A percentile compares a stretch with the other conserved stretches of the same genome.
phyloP scores from a whole-genome alignment of 1,284 basidiomycete species.

The Entoloma clypeatum region DNA sequence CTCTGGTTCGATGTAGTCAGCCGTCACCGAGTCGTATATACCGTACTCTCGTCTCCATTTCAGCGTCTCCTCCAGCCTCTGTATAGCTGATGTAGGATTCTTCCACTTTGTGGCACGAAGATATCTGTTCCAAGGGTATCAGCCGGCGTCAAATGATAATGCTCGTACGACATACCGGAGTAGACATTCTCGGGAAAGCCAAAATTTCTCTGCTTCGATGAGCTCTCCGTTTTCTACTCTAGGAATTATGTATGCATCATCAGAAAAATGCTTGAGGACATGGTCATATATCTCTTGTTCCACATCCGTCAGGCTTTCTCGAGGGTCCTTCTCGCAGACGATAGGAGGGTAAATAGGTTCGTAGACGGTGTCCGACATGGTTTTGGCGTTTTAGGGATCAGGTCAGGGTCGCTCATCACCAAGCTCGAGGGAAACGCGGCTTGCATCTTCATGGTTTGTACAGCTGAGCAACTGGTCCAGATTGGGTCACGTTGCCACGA shows the following conservation, averaged over 20 bases:
- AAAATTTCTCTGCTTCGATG: conserved; percentile 67
- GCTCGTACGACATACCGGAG: too few species aligned
- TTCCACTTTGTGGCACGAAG: conserved; percentile 73
- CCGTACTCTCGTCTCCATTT: conserved; percentile 75
- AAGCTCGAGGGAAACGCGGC: too few species aligned
- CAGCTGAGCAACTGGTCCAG: not conserved
- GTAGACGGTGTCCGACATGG: conserved; percentile 33
- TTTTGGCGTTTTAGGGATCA: conserved; percentile 1
- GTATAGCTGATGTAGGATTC: conserved; percentile 44
- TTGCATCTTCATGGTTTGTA: not conserved
- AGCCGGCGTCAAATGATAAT: too few species aligned
- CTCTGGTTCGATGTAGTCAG: conserved; percentile 66
- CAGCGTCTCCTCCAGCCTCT: conserved; percentile 63
- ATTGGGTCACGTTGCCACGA: conserved; percentile 15
- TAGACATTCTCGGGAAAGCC: conserved; percentile 72
- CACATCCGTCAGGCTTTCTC: conserved; percentile 37
- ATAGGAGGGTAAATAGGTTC: conserved; percentile 33
- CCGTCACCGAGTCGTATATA: conserved; percentile 53
- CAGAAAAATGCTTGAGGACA: conserved; percentile 58
- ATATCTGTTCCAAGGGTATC: too few species aligned
- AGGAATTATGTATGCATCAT: conserved; percentile 50
- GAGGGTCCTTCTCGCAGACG: conserved; percentile 30
- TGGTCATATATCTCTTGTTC: conserved; percentile 51
- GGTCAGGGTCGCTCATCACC: too few species aligned
- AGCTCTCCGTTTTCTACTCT: conserved; percentile 46